These are phyloP conservation scores for Lentinula guzmanii DNA, from an alignment of 768 basidiomycete genomes.

Conservation along the genomic window DNA sequence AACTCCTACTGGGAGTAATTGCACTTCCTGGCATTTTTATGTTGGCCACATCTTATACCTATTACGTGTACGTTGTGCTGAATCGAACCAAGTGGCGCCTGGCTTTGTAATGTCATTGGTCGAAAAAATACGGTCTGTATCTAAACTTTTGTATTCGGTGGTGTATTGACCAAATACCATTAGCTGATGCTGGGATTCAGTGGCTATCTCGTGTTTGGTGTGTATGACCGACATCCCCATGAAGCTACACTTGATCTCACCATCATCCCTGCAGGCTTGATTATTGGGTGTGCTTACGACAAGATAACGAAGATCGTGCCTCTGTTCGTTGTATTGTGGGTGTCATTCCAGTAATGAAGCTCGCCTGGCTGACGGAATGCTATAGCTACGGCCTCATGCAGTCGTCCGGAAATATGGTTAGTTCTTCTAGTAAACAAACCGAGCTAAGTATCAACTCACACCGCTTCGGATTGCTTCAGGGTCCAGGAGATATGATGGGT, in stretches of 20 bases:
- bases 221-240: neutral
- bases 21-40: conserved; percentile 58
- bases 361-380: neutral
- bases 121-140: conserved; percentile 48
- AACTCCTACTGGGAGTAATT: conserved; percentile 57
- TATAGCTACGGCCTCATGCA: conserved; percentile 67
- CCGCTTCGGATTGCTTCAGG: conserved; percentile 25
- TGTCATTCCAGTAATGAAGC: neutral
- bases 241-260: neutral
- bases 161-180: neutral
- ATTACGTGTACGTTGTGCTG: conserved; percentile 16
- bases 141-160: neutral
- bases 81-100: conserved; percentile 17
- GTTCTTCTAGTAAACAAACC: conserved; percentile 3
- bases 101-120: conserved; percentile 47
- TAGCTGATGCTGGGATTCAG: conserved; percentile 67
- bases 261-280: conserved; percentile 31
- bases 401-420: conserved; percentile 60
- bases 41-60: conserved; percentile 19
- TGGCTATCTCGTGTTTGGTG: conserved; percentile 62
- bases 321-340: conserved; percentile 64
- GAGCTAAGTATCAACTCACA: neutral
- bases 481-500: conserved; percentile 68
- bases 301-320: conserved; percentile 57
- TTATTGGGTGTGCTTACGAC: conserved; percentile 55